A percentile compares a stretch with the other conserved stretches of the same genome.
phyloP scores from a whole-genome alignment of 352 stramenopile genomes.

The Pilasporangium apinafurcum region DNA sequence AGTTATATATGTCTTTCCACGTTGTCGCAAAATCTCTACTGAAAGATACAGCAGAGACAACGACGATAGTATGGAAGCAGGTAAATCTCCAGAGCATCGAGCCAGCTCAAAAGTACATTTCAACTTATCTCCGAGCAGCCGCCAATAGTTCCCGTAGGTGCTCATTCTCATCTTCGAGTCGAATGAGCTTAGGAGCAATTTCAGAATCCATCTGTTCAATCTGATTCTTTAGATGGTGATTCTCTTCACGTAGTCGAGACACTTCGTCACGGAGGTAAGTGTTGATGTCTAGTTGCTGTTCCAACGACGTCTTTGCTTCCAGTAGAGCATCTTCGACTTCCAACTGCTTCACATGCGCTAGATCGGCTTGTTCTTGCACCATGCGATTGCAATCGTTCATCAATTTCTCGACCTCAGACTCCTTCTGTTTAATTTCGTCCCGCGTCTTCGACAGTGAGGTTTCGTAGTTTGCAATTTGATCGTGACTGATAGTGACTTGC shows the following conservation, averaged over 20 bases:
- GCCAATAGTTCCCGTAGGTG: constrained; percentile 32
- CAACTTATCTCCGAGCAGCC: constrained; percentile 3
- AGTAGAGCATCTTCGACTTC: constrained; percentile 80
- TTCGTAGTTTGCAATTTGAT: constrained; percentile 68
- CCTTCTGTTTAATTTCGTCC: constrained; percentile 58
- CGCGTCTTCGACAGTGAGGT: constrained; percentile 55
- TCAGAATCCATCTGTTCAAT: constrained; percentile 83
- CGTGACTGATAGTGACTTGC: constrained; percentile 53
- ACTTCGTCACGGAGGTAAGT: constrained; percentile 80
- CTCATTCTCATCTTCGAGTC: constrained; percentile 83
- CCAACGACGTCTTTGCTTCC: constrained; percentile 79
- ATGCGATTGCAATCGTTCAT: constrained; percentile 84
- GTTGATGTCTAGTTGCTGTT: constrained; percentile 84
- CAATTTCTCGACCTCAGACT: constrained; percentile 74
- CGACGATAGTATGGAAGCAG: too few relatives aligned
- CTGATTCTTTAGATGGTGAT: constrained; percentile 82
- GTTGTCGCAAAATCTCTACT: too few relatives aligned
- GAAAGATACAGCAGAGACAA: too few relatives aligned
- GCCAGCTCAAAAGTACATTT: too few relatives aligned
- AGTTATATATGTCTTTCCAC: too few relatives aligned
- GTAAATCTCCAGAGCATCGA: too few relatives aligned
- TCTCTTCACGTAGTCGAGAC: constrained; percentile 73
- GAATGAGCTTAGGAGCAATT: constrained; percentile 73
- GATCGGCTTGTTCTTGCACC: constrained; percentile 78
- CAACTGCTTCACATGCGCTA: constrained; percentile 71